Evolutionary conservation across 225 moss, liverwort and hornwort species (phyloP).

Genomic region (Pseudisothecium myosuroides): DNA sequence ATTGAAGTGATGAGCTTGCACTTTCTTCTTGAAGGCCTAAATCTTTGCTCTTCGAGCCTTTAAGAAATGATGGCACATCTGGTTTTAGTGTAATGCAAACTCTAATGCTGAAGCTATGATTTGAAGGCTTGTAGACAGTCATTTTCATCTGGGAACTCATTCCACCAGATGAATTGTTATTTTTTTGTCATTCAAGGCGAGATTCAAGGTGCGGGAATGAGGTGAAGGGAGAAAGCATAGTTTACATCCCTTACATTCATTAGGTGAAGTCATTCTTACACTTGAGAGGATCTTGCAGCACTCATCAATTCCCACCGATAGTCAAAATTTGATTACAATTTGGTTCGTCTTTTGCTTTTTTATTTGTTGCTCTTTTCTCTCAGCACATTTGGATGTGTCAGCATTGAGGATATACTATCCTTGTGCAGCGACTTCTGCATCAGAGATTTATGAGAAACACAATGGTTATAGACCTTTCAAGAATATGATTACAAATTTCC

Average conservation of each 20-base stretch:
- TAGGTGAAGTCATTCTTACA: background rate
- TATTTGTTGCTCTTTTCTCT: background rate
- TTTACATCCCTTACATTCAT: background rate
- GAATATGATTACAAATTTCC: background rate
- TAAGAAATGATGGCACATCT: background rate
- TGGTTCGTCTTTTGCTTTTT: background rate
- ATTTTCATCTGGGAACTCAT: background rate
- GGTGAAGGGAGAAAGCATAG: background rate
- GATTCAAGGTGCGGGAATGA: background rate
- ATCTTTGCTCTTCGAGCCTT: background rate
- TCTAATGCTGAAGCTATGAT: background rate
- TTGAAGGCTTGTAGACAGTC: background rate
- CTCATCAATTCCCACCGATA: background rate
- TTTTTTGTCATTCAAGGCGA: no score
- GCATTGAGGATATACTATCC: background rate
- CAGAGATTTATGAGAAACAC: background rate
- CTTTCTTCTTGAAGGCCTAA: background rate
- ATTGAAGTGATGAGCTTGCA: background rate
- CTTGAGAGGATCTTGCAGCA: background rate
- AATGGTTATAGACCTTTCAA: background rate
- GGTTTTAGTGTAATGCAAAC: background rate
- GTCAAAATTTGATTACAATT: background rate
- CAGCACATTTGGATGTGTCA: background rate
- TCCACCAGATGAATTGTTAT: background rate
- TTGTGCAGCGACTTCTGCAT: background rate